Evolutionary conservation across 768 basidiomycete genomes (phyloP).

Genomic region (Mycena pura): DNA sequence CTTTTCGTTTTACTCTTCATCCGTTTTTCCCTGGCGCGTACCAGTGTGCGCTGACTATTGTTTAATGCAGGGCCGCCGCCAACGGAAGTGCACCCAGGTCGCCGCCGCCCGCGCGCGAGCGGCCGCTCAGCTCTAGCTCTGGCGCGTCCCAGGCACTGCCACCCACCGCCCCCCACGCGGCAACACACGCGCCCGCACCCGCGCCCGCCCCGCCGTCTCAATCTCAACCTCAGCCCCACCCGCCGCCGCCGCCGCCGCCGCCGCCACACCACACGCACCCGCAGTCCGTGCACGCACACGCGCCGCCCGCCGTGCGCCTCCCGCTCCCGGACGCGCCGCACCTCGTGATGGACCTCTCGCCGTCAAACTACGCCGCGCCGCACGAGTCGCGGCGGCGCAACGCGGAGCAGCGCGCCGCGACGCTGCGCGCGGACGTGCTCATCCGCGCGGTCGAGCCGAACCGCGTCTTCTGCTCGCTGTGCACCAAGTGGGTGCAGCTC

Average conservation of each 20-base stretch:
- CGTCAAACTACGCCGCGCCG: slow-evolving; percentile 59
- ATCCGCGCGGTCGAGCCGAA: slow-evolving; percentile 77
- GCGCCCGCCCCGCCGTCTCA: slow-evolving; percentile 2
- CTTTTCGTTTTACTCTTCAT: too few species aligned
- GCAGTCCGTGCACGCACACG: slow-evolving; percentile 15
- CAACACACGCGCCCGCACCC: slow-evolving; percentile 37
- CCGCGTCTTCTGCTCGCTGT: slow-evolving; percentile 75
- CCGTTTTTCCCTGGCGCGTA: too few species aligned
- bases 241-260: slow-evolving; percentile 10
- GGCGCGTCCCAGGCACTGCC: too few species aligned
- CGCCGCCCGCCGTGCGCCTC: slow-evolving; percentile 28
- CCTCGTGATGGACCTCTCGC: slow-evolving; percentile 62
- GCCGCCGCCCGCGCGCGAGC: too few species aligned
- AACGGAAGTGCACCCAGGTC: too few species aligned
- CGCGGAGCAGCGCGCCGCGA: slow-evolving; percentile 80
- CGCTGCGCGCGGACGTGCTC: slow-evolving; percentile 68
- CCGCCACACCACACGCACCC: slow-evolving; percentile 19
- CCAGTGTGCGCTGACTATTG: too few species aligned
- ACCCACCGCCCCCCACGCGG: slow-evolving; percentile 37
- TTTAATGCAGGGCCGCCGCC: too few species aligned
- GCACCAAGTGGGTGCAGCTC: slow-evolving; percentile 84
- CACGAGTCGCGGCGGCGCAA: slow-evolving; percentile 77
- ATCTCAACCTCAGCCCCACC: background rate
- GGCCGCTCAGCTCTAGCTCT: too few species aligned
- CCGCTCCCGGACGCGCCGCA: slow-evolving; percentile 42